Evolutionary conservation across 768 basidiomycete genomes (phyloP), one percentile per base, ranked within the genome.

Genomic region (Phaeotremella fagi): DNA sequence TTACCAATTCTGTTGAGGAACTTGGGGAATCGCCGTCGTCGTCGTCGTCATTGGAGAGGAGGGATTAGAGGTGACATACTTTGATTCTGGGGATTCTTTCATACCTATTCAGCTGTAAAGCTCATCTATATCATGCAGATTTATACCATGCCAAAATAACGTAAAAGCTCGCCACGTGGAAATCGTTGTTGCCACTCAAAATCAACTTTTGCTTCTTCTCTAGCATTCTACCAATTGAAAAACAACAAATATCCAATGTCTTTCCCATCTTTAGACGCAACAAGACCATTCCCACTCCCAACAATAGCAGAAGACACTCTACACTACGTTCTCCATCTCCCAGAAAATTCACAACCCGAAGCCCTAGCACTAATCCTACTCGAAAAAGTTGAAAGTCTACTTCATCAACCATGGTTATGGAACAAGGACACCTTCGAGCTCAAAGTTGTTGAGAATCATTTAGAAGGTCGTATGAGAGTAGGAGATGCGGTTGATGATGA

Each of bases 401-500:
- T 73, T 2, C 48, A 59, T 6, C 45, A 78, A 6, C 62, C 60
- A 20, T 72, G 73, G 73, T 31, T 74, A 35, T 74, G 73, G 73
- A 70, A 74, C 52, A 72, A 71, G 37, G 73, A 74, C 53, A 27
- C 58, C 2, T 74, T 67, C 67, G 71, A 74, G 56, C 63, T 74
- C 20, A 67, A 66, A 29, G 54, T 64, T 0, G 26, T 48, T 7
- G 45, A 45, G 16, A 15, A 18, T 33, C 42, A 46, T n/a, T 75
- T 97, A 1, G 84, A 90, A 66, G 90, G 92, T 7, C 77, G 79
- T 41, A 88, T 92, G 85, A 79, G 91, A 41, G 87, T 98, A 22
- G 94, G 95, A 2, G 95, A 99, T 75, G 87, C 84, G 48, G 81
- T 98, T n/a, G 92, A 99, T 73, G 95, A 99, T 65, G 95, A 99